Conservation (phyloP, 148 eudicot genomes). For the Nyssa sinensis region DNA sequence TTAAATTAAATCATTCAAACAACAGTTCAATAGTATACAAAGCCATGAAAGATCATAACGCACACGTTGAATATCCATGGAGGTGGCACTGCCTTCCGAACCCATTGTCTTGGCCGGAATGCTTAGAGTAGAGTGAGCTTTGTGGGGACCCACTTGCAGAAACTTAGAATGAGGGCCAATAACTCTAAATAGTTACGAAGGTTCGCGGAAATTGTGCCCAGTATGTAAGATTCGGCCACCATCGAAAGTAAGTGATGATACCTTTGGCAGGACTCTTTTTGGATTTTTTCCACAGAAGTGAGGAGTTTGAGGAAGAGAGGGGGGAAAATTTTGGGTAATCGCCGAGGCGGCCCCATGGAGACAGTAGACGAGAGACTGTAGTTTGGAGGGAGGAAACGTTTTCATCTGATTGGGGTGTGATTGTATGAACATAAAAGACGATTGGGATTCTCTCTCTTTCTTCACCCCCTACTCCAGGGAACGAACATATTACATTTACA, state of each 20-base stretch:
- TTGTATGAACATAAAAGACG: slow-evolving; percentile 46
- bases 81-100: slow-evolving; percentile 34
- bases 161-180: slow-evolving; percentile 30
- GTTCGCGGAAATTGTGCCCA: slow-evolving; percentile 19
- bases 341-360: slow-evolving; percentile 46
- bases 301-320: slow-evolving; percentile 4
- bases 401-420: slow-evolving; percentile 14
- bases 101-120: slow-evolving; percentile 38
- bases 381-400: slow-evolving; percentile 15
- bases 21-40: not conserved
- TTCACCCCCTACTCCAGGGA: too few species aligned
- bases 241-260: slow-evolving; percentile 4
- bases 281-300: slow-evolving; percentile 1
- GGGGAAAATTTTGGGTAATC: slow-evolving; percentile 21
- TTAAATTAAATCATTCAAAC: slow-evolving; percentile 8
- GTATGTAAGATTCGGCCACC: slow-evolving; percentile 22
- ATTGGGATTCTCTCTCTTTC: too few species aligned
- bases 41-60: slow-evolving; percentile 19
- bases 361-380: slow-evolving; percentile 11
- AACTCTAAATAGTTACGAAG: slow-evolving; percentile 26
- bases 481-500: too few species aligned
- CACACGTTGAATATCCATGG: slow-evolving; percentile 42
- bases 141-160: slow-evolving; percentile 38
- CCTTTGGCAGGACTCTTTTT: slow-evolving; percentile 7
- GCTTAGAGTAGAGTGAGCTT: slow-evolving; percentile 19